These are phyloP conservation scores for Cyberlindnera maritima DNA, from an alignment of 805 yeast species.

Conservation along the genomic window DNA sequence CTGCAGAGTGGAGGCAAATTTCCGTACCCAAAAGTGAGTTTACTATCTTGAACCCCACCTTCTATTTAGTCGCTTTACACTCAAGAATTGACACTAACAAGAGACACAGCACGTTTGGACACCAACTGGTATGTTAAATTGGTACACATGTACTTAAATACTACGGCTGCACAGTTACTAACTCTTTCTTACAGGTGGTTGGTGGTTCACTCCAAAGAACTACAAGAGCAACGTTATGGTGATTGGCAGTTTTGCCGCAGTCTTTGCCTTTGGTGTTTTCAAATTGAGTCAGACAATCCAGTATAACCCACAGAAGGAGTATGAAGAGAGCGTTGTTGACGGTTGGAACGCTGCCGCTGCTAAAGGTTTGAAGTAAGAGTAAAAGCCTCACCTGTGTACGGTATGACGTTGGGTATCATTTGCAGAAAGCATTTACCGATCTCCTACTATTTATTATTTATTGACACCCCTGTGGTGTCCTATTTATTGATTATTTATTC, in stretches of 20 bases:
- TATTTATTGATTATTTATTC: conserved; percentile 6
- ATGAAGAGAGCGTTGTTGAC: conserved; percentile 20
- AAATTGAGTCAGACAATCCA: conserved; percentile 18
- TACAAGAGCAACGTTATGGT: conserved; percentile 20
- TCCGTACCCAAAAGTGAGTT: conserved; percentile 26
- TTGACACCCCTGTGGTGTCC: background rate
- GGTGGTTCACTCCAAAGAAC: conserved; percentile 28
- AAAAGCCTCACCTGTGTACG: background rate
- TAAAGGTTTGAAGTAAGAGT: conserved; percentile 14
- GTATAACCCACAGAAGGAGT: conserved; percentile 20
- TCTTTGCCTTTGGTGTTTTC: conserved; percentile 19
- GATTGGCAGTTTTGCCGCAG: conserved; percentile 14
- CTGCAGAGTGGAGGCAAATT: conserved; percentile 22
- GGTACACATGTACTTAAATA: no score
- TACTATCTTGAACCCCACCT: background rate
- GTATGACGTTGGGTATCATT: background rate
- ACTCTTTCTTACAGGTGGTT: conserved; percentile 24
- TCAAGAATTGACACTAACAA: conserved; percentile 3
- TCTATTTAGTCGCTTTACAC: background rate
- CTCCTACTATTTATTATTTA: conserved; percentile 3
- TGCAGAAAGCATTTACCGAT: background rate
- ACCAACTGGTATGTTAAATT: conserved; percentile 24
- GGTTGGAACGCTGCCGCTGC: conserved; percentile 26
- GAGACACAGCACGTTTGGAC: conserved; percentile 26
- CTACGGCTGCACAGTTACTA: no score